These are phyloP conservation scores for Verbascum thapsus DNA, from an alignment of 257 asterid genomes.

Conservation along the genomic window DNA sequence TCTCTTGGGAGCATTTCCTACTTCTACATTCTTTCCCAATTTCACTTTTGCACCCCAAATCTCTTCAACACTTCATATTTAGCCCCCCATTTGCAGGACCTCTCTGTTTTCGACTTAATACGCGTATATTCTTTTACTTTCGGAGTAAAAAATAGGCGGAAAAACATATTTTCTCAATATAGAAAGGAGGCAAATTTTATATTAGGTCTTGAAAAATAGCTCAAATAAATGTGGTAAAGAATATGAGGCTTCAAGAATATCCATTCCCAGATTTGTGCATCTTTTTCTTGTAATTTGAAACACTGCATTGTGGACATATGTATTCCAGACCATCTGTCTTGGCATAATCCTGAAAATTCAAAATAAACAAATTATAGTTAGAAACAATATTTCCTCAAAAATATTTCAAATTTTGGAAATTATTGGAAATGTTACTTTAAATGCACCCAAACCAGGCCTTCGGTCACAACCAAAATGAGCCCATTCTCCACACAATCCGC, in stretches of 20 bases:
- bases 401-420: background rate
- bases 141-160: background rate
- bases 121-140: conserved; percentile 10
- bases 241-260: conserved; percentile 49
- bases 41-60: conserved; percentile 34
- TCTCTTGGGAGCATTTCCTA: conserved; percentile 36
- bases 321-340: conserved; percentile 98
- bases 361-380: background rate
- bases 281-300: conserved; percentile 83
- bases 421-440: conserved; percentile 55
- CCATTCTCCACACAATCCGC: conserved; percentile 99
- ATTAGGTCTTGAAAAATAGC: conserved; percentile 14
- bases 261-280: conserved; percentile 67
- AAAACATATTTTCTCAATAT: background rate
- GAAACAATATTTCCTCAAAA: background rate
- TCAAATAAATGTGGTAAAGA: conserved; percentile 21
- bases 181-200: conserved; percentile 21
- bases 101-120: conserved; percentile 20
- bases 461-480: conserved; percentile 99
- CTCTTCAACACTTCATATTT: conserved; percentile 11
- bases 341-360: conserved; percentile 81
- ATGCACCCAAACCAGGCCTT: conserved; percentile 96
- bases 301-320: conserved; percentile 98
- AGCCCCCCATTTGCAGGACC: conserved; percentile 28
- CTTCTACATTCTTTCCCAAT: conserved; percentile 29